Conservation (phyloP, 2,329 filamentous ascomycete genomes). For the Fusarium falciforme region DNA sequence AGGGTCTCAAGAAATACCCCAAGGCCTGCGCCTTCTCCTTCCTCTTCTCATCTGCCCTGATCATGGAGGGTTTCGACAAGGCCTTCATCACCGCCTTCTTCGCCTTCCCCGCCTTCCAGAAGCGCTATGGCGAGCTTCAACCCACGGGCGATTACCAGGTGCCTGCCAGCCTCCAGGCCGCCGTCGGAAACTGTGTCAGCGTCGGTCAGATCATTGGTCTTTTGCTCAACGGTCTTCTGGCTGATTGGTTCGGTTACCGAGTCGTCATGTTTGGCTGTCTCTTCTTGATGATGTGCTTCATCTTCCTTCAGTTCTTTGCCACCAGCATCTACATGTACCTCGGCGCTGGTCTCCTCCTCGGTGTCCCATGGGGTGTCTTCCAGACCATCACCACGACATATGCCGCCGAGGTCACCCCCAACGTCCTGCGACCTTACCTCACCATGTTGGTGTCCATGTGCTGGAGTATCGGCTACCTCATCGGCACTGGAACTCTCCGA, state of each 20-base stretch:
- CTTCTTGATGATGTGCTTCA: conserved; percentile 53
- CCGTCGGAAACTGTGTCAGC: conserved; percentile 58
- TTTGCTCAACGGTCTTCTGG: conserved; percentile 59
- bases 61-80: conserved; percentile 56
- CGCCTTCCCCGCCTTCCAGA: conserved; percentile 50
- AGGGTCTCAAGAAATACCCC: conserved; percentile 53
- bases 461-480: conserved; percentile 61
- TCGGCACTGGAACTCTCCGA: conserved; percentile 55
- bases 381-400: conserved; percentile 61
- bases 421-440: conserved; percentile 59
- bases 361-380: conserved; percentile 60
- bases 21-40: conserved; percentile 52
- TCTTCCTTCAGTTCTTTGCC: conserved; percentile 62
- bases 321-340: conserved; percentile 54
- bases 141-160: conserved; percentile 56
- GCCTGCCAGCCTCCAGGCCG: conserved; percentile 61
- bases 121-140: conserved; percentile 51
- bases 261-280: conserved; percentile 58
- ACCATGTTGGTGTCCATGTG: conserved; percentile 61
- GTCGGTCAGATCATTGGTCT: conserved; percentile 62
- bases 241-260: conserved; percentile 58
- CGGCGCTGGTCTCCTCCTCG: conserved; percentile 58
- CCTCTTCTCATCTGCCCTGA: conserved; percentile 51
- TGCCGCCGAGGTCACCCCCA: conserved; percentile 58
- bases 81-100: conserved; percentile 55